Evolutionary conservation across 306 rosid genomes (phyloP), one percentile per base, ranked within the genome.

Genomic region (Prunus padus): DNA sequence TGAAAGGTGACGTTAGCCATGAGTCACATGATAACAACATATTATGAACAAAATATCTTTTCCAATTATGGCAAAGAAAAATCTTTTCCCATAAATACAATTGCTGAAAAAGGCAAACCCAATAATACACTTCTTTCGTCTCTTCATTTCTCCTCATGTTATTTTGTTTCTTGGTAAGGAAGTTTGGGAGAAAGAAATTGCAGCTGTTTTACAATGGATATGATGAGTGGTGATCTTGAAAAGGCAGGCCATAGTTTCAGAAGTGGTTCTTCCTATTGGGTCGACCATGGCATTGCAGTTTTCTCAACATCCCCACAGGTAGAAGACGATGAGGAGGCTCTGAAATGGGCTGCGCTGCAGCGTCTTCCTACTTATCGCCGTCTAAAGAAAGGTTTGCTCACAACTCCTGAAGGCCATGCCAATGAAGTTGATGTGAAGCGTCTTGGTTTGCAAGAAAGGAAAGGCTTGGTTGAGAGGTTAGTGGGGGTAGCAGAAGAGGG

Each of bases 291-390:
- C 19, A 37, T 33, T 46, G 79, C 22, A 0, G 65, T 16, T 75
- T 75, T 75, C 79, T 50, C 79, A 8, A 16, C 42, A 14, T 51
- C 72, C 51, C 65, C 79, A 42, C 51, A 0, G 0, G 72, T 51
- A 18, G 79, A 65, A 1, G 79, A 75, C 20, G 79, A 75, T 5
- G 79, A 75, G 64, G 79, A 75, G 65, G 79, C 72, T 65, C 79
- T 75, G 3, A 75, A 75, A 40, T 75, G 79, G 79, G 79, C 79
- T 5, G 79, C 79, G 3, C 65, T 75, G 26, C 65, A 75, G 65
- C 52, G 72, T 11, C 79, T 75, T 40, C 79, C 79, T 0, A 75
- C 79, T 2, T 75, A 14, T 13, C n/a, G 19, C 33, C 72, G 79
- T 5, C 54, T 75, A 72, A 75, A 52, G 50, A 75, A 52, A 52